phyloP scores from a whole-genome alignment of 1,284 basidiomycete genomes.

The Apiotrichum sp. region DNA sequence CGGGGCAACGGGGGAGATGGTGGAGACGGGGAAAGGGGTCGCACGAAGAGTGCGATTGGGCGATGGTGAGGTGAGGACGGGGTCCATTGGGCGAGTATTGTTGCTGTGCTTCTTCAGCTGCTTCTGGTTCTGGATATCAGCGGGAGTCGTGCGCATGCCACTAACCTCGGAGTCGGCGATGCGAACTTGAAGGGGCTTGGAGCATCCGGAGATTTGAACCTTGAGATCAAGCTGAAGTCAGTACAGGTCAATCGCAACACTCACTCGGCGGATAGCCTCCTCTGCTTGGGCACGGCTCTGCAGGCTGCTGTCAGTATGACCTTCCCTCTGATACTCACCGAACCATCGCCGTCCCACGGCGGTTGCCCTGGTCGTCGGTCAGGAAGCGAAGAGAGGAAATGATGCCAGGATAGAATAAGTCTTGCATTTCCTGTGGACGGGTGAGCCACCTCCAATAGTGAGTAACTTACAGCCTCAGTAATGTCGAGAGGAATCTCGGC shows the following conservation, averaged over 20 bases:
- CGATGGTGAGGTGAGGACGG: neutral
- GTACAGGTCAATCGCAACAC: neutral
- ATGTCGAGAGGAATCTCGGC: conserved; percentile 28
- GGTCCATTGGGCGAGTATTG: neutral
- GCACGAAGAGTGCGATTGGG: too few relatives aligned
- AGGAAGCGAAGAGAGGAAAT: conserved; percentile 31
- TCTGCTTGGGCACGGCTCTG: conserved; percentile 35
- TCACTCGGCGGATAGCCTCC: conserved; percentile 28
- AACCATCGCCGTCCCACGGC: conserved; percentile 33
- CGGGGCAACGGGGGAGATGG: neutral
- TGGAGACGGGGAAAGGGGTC: neutral
- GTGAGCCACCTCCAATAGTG: conserved; percentile 5
- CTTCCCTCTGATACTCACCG: conserved; percentile 17
- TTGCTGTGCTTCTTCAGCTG: conserved; percentile 8
- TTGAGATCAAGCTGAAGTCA: conserved; percentile 28
- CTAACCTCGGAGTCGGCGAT: conserved; percentile 38
- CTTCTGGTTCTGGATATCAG: conserved; percentile 12
- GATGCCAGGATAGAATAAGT: conserved; percentile 22
- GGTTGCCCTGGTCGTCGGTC: conserved; percentile 26
- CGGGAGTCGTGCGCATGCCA: neutral
- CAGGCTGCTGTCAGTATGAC: neutral
- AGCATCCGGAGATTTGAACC: conserved; percentile 19
- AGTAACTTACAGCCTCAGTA: conserved; percentile 24
- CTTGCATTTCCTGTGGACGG: conserved; percentile 21
- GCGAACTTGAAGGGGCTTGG: conserved; percentile 28